A percentile compares a stretch with the other conserved stretches of the same genome.
Conservation (phyloP, 2,329 filamentous ascomycete species). For the Pleoardoris graminearum region DNA sequence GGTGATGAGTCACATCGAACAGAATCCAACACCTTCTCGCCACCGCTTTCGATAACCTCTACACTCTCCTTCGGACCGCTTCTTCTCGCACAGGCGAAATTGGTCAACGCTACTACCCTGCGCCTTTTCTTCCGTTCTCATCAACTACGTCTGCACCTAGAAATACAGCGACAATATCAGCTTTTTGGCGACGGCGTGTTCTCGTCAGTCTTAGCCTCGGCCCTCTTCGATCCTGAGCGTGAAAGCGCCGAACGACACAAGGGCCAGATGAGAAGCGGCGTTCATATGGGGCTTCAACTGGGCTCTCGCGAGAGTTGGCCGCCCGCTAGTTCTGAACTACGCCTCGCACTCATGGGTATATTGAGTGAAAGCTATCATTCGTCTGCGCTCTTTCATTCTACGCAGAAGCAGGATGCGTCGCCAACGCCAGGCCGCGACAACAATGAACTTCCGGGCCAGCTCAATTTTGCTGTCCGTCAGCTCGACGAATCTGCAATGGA, state of each 20-base stretch:
- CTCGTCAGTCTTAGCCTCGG: constrained; percentile 74
- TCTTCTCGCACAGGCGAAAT: constrained; percentile 71
- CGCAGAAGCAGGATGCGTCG: constrained; percentile 8
- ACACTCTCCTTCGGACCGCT: constrained; percentile 76
- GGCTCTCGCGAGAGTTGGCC: constrained; percentile 86
- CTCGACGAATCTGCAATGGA: constrained; percentile 78
- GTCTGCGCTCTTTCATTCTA: constrained; percentile 37
- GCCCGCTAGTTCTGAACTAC: constrained; percentile 89
- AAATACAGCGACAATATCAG: constrained; percentile 77
- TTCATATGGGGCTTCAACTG: constrained; percentile 77
- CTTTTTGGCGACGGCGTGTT: constrained; percentile 85
- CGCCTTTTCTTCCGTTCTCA: constrained; percentile 76
- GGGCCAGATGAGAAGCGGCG: constrained; percentile 67
- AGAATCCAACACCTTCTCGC: constrained; percentile 41
- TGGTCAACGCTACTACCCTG: constrained; percentile 78
- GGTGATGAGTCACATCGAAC: not conserved
- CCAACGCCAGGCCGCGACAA: constrained; percentile 16
- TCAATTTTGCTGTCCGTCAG: constrained; percentile 73
- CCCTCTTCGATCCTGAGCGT: constrained; percentile 82
- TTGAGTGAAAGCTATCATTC: constrained; percentile 72
- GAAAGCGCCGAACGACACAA: constrained; percentile 74
- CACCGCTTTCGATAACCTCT: constrained; percentile 62
- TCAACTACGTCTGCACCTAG: constrained; percentile 70
- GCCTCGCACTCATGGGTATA: constrained; percentile 83
- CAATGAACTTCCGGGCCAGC: constrained; percentile 48